A percentile compares a stretch with the other conserved stretches of the same genome.
Conservation (phyloP, 176 grass and related monocot species). For the Oryza brachyantha region DNA sequence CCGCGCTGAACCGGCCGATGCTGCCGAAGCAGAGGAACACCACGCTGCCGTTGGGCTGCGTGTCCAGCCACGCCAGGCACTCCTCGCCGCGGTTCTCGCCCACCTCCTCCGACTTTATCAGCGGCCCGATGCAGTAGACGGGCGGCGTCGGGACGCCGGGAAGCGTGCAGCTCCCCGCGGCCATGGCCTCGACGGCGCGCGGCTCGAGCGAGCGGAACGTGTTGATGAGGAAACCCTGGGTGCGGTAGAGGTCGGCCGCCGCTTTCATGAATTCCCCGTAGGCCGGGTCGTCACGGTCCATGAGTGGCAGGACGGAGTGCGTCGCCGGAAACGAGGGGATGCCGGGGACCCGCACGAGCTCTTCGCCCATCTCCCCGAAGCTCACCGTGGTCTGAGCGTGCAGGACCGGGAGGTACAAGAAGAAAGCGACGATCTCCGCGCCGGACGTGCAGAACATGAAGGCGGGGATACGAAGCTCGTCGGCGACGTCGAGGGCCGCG, state of each 20-base stretch:
- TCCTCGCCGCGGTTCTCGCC: background rate
- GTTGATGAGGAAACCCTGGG: slow-evolving; percentile 57
- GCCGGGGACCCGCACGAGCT: slow-evolving; percentile 27
- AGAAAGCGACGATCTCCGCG: slow-evolving; percentile 31
- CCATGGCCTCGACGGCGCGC: slow-evolving; percentile 38
- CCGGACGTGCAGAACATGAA: slow-evolving; percentile 62
- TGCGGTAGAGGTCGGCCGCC: background rate
- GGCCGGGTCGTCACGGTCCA: slow-evolving; percentile 46
- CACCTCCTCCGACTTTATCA: slow-evolving; percentile 56
- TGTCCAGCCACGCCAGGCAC: slow-evolving; percentile 57
- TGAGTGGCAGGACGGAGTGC: slow-evolving; percentile 40
- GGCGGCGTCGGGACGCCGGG: slow-evolving; percentile 23
- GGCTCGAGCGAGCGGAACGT: slow-evolving; percentile 54
- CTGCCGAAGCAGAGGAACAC: slow-evolving; percentile 73
- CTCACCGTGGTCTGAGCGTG: background rate
- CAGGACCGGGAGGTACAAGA: slow-evolving; percentile 20
- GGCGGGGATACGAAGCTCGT: slow-evolving; percentile 42
- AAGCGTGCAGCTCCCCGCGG: slow-evolving; percentile 20
- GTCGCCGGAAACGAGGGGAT: slow-evolving; percentile 42
- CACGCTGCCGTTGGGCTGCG: slow-evolving; percentile 39
- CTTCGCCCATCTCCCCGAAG: slow-evolving; percentile 21
- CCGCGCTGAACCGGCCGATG: slow-evolving; percentile 38
- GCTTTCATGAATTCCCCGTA: slow-evolving; percentile 21
- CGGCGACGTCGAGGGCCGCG: slow-evolving; percentile 39
- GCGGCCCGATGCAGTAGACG: slow-evolving; percentile 54